Base-by-base conservation (phyloP, 1,284 basidiomycete genomes). In the Cystobasidium sp. region DNA sequence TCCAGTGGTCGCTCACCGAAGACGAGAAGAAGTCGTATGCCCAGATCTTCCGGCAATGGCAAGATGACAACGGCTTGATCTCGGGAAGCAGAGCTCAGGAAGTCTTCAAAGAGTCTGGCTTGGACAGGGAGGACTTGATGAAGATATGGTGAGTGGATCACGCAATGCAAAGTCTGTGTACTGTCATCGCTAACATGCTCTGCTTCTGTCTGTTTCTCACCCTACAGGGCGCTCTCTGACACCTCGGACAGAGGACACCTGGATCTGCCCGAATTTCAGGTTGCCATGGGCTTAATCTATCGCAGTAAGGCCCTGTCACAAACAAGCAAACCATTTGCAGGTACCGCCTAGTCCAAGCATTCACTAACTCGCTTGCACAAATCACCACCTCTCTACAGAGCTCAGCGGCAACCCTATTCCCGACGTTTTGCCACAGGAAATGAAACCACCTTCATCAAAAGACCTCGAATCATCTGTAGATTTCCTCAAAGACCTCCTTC, bases 221-320 rank as follows among this genome's bases (percentile, higher is more conserved):
- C 37, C 18, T 52, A 16, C 78, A 95, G 93, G 93, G 90, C 89
- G 41, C 86, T 97, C 9, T 91, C 93, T 37, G 94, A 97, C 83
- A 87, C 87, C 52, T 91, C 94, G 79, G 93, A 97, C 83, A 89
- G 93, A 47, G 94, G 94, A 43, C 95, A 94, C 83, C 87, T 97
- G 73, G 98, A 97, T 81, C 85, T 96, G 56, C 91, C 93, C 31
- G 96, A 99, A 82, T 99, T 99, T 83, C 94, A 99, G 82, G 92
- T 98, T 70, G 97, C 96, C 0, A 99, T 99, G 96, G 95, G 93
- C 75, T 86, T 99, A 72, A 97, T 99, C 81, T 98, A 96, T 84
- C 89, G 96, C 80, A 87, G 94, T 95, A 83, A 79, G 91, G 87
- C 10, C 58, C 10, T 1, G 70, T 70, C 53, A 0, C 18, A 37